Percentiles rank a stretch among this genome's conserved stretches.
These are phyloP conservation scores for Dendrobium officinale DNA, from an alignment of 106 monocot genomes.

Conservation along the genomic window DNA sequence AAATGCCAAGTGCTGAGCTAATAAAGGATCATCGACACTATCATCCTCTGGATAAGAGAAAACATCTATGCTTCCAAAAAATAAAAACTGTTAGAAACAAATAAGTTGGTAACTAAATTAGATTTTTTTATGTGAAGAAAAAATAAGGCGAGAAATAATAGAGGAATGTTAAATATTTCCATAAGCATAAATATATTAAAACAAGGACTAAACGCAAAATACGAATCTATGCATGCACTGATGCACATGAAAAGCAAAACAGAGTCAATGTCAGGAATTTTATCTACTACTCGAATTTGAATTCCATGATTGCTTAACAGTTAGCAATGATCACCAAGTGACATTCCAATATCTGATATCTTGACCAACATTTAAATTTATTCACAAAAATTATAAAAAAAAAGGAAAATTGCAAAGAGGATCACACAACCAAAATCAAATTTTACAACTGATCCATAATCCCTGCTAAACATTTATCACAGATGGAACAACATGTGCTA, in stretches of 20 bases:
- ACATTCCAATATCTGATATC: background rate
- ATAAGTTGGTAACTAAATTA: background rate
- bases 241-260: background rate
- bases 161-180: background rate
- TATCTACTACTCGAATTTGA: background rate
- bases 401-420: too few species aligned
- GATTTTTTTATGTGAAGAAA: background rate
- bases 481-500: background rate
- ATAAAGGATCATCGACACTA: constrained; percentile 86
- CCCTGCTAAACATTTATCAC: too few species aligned
- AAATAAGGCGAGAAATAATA: background rate
- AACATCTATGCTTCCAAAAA: constrained; percentile 79
- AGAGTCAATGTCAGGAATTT: background rate
- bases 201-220: background rate
- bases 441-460: too few species aligned
- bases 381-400: too few species aligned
- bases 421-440: too few species aligned
- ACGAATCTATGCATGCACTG: background rate
- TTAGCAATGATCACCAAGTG: background rate
- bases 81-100: constrained; percentile 8
- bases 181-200: background rate
- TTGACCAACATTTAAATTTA: too few species aligned
- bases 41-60: constrained; percentile 99
- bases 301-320: too few species aligned
- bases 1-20: constrained; percentile 92